Base-by-base conservation (phyloP, 2,329 filamentous ascomycete species). In the Parastagonospora nodorum region DNA sequence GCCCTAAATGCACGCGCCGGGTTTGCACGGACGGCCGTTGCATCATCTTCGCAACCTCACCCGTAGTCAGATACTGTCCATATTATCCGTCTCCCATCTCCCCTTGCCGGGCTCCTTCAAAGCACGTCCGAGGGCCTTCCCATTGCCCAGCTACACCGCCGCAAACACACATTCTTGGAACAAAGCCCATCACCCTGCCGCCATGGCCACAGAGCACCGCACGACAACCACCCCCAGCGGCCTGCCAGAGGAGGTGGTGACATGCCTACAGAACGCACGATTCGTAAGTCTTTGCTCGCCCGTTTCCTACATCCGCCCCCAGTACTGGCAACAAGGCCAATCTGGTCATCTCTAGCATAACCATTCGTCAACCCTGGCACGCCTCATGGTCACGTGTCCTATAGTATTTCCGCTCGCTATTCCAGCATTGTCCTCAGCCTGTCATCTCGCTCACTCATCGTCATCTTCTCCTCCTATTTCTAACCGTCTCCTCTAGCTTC, bases 241-340 rank as follows among this genome's bases (percentile, higher is more conserved):
- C 8, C 83, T 97, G 2, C 94, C 94, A 0, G 79, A 82, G 4
- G 92, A 97, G 74, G 94, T 97, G 16, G 83, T 94, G 10, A 87
- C 92, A 66, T 97, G 92, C 71, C 85, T 99, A 19, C 88, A 96
- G 71, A 97, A 97, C 78, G 91, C 93, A 42, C 88, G 93, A 64
- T 99, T 97, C 78, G 92, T 96, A 84, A 53, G 77, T 65, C 19
- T 27, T 38, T 5, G 11, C 14, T 42, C 29, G 5, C 14, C 36
- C 24, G 12, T 16, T n/a, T 31, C 19, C 5, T 5, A 24, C 24
- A 28, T 1, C 19, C 27, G 37, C n/a, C 27, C 27, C 7, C 19
- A 28, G 6, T 16, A 9, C 27, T 39, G 2, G 16, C 30, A 8
- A 11, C 24, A 27, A n/a, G 14, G 27, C 10, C 28, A 10, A 12